A percentile compares a stretch with the other conserved stretches of the same genome.
Evolutionary conservation across 805 yeast species (phyloP).

Genomic region (Scheffersomyces coipomensis): DNA sequence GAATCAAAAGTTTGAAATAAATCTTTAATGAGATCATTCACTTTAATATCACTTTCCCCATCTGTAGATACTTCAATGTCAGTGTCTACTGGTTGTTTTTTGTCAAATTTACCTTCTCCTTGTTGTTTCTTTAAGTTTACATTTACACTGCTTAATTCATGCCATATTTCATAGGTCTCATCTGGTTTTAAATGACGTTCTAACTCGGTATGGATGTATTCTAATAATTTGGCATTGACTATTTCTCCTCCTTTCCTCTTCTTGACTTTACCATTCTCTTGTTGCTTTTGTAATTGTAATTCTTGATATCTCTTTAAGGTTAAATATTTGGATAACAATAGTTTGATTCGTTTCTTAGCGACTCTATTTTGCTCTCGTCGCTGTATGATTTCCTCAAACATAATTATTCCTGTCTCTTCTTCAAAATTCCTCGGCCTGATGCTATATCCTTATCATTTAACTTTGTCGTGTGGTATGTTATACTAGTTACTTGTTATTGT

Average conservation of each 20-base stretch:
- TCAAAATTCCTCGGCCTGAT: no score
- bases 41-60: background rate
- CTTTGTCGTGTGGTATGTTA: no score
- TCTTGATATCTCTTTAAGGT: conserved; percentile 15
- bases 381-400: conserved; percentile 8
- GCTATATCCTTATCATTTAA: no score
- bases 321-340: conserved; percentile 14
- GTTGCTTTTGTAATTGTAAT: conserved; percentile 3
- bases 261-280: conserved; percentile 5
- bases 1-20: conserved; percentile 18
- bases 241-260: conserved; percentile 3
- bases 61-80: background rate
- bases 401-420: background rate
- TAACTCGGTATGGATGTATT: conserved; percentile 22
- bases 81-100: background rate
- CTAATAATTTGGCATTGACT: conserved; percentile 14
- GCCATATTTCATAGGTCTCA: conserved; percentile 35
- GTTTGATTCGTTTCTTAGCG: conserved; percentile 2
- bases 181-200: conserved; percentile 25
- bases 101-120: background rate
- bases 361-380: background rate
- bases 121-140: conserved; percentile 7
- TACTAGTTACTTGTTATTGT: no score
- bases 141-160: conserved; percentile 15
- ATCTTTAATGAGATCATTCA: conserved; percentile 5